These are phyloP conservation scores for Schoenoplectus triqueter DNA, from an alignment of 202 grass and related monocot species.

Conservation along the genomic window DNA sequence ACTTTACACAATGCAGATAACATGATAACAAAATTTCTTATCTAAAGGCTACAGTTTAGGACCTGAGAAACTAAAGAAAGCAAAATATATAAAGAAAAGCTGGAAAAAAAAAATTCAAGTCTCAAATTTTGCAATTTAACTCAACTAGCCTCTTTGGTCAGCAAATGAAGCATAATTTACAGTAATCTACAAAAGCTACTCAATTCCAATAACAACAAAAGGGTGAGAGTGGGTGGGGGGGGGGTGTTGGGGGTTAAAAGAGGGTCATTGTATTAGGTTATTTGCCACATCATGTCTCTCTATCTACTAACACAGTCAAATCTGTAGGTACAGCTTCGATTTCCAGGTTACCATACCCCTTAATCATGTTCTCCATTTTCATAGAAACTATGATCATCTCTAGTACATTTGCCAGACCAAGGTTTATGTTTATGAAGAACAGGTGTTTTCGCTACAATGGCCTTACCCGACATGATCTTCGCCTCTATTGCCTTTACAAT, in stretches of 20 bases:
- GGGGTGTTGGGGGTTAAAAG: not conserved
- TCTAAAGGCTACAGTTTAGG: constrained; percentile 5
- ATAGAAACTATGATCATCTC: constrained; percentile 32
- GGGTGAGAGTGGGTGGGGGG: not conserved
- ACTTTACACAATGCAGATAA: not conserved
- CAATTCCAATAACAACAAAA: not conserved
- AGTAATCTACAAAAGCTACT: constrained; percentile 24
- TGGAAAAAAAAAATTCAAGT: not conserved
- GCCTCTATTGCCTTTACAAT: constrained; percentile 72
- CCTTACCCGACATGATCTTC: constrained; percentile 78
- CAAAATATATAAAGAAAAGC: not conserved
- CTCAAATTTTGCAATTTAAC: constrained; percentile 6
- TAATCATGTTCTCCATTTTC: constrained; percentile 46
- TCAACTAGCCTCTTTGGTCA: constrained; percentile 15
- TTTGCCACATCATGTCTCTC: constrained; percentile 18
- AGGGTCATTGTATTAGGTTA: constrained; percentile 30
- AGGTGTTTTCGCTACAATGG: constrained; percentile 60
- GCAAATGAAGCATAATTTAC: constrained; percentile 23
- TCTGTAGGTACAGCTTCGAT: constrained; percentile 33
- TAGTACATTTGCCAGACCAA: not conserved
- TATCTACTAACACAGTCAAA: constrained; percentile 34
- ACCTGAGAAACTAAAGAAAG: not conserved
- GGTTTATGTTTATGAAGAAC: constrained; percentile 24
- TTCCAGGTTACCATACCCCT: constrained; percentile 13
- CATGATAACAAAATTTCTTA: not conserved